These are phyloP conservation scores for Bimuria novae-zelandiae DNA, from an alignment of 2,329 filamentous ascomycete species.

Conservation along the genomic window DNA sequence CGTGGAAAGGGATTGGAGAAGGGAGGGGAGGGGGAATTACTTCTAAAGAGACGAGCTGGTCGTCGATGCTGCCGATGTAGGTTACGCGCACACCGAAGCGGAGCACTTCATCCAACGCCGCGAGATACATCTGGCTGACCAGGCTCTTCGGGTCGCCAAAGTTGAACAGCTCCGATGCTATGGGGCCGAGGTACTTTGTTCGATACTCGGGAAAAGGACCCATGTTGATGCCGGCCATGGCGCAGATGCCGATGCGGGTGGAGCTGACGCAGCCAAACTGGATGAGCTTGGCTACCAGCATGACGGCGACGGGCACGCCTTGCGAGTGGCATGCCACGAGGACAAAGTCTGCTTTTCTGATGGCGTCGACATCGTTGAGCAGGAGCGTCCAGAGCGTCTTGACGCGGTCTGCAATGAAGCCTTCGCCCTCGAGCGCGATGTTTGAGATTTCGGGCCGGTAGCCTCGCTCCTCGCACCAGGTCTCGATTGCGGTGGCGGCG, in stretches of 20 bases:
- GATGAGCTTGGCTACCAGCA: conserved; percentile 90
- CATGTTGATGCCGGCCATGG: conserved; percentile 87
- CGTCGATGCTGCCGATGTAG: conserved; percentile 93
- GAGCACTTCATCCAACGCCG: conserved; percentile 73
- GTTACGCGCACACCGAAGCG: conserved; percentile 81
- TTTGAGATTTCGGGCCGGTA: conserved; percentile 86
- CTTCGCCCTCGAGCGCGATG: conserved; percentile 92
- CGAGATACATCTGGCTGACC: conserved; percentile 80
- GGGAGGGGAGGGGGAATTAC: conserved; percentile 52
- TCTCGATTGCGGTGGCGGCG: conserved; percentile 78
- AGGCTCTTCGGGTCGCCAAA: conserved; percentile 82
- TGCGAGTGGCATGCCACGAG: conserved; percentile 94
- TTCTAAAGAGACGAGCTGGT: conserved; percentile 93
- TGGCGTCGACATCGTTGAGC: conserved; percentile 91
- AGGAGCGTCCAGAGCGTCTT: conserved; percentile 93
- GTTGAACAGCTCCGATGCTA: conserved; percentile 92
- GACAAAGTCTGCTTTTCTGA: conserved; percentile 85
- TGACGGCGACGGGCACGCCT: conserved; percentile 90
- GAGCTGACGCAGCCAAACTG: conserved; percentile 82
- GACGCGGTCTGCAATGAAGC: conserved; percentile 85
- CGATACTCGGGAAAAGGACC: conserved; percentile 93
- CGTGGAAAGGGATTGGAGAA: too few species aligned
- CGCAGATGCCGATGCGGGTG: conserved; percentile 82
- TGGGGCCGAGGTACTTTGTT: conserved; percentile 84
- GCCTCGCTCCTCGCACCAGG: conserved; percentile 73